Base-by-base conservation (phyloP, 108 stramenopile species). In the Nitzschia inconspicua region DNA sequence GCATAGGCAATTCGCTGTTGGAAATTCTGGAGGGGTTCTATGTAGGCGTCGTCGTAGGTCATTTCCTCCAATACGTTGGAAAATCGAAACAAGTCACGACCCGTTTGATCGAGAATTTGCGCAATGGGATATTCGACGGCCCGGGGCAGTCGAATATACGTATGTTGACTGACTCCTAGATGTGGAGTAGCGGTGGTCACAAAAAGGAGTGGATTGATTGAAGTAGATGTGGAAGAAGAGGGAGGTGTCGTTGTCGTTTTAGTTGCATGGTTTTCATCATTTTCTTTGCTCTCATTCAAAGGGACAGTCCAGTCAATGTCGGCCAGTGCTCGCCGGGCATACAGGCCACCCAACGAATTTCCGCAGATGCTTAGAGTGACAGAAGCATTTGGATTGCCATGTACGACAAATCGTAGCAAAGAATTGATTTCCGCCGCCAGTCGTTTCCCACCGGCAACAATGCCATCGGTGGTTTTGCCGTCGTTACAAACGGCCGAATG, bases 131-230 rank as follows among this genome's bases (percentile, higher is more conserved):
- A 60, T 68, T 92, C 91, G 0, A 73, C 70, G 13, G 32, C 42
- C 2, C 80, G 68, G 29, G 85, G 85, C 28, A 92, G 42, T 2
- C 83, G 75, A 27, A 92, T 9, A 46, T 82, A 92, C 3, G 87
- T 88, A 44, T 84, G 70, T 44, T 57, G 60, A 22, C 80, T 63
- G 18, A 74, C 73, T 32, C 91, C 91, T 37, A 92, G 70, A 77
- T 88, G 86, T 20, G 91, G 91, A 13, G 85, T 80, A 18, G 80
- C 80, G 13, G 83, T 88, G 10, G 91, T 83, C 49, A 87, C 80
- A 57, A 91, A 88, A 7, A 84, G 54, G 41, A 58, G 64, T 48
- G 57, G 83, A 55, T 30, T 65, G 57, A 74, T 71, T 63, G 9
- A 41, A 47, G n/a, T 29, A 34, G 70, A 53, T 19, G 41, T 23